Evolutionary conservation across 257 asterid species (phyloP), one percentile per base, ranked within the genome.

Genomic region (Solanum tarijense): DNA sequence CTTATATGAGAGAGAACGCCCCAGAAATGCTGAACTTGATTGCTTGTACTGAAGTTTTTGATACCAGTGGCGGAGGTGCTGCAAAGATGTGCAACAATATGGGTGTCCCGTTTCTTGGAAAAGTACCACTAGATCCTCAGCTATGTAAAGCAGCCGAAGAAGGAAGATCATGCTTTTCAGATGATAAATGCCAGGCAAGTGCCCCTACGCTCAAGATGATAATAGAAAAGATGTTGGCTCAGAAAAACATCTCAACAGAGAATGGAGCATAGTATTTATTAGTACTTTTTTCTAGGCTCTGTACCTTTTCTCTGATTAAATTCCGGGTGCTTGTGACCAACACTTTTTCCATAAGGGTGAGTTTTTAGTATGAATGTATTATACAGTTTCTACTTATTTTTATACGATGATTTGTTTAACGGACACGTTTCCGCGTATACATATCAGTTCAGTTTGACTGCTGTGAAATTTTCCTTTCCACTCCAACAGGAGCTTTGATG

Each of bases 81-180:
- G 96, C 94, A 20, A 91, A 92, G 87, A 97, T 96, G 99, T 97
- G 99, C 73, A 58, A 11, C 36, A 99, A 96, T 12, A 93, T 95
- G 99, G 96, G 90, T 2, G 94, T 97, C 31, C 94, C 98, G 9
- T 97, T 97, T 79, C 98, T 96, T 9, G 99, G 99, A 60, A 94
- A 95, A 72, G 96, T 96, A 11, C 99, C 99, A 0, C 83, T 97
- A 13, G 99, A 97, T 85, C 99, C 99, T 69, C 96, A 92, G 90
- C 94, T 96, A 14, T 89, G 99, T 91, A 95, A 91, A 90, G 99
- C 99, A 0, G 96, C 99, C 8, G 99, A 96, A 90, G 98, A 95
- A 91, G 99, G 99, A 73, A 90, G 94, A 72, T 95, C 99, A 27
- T 96, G 98, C 92, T 96, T 96, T 88, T 89, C 89, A 21, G 98